A percentile compares a stretch with the other conserved stretches of the same genome.
These are phyloP conservation scores for Xylaria acuta DNA, from an alignment of 495 filamentous ascomycete species.

Conservation along the genomic window DNA sequence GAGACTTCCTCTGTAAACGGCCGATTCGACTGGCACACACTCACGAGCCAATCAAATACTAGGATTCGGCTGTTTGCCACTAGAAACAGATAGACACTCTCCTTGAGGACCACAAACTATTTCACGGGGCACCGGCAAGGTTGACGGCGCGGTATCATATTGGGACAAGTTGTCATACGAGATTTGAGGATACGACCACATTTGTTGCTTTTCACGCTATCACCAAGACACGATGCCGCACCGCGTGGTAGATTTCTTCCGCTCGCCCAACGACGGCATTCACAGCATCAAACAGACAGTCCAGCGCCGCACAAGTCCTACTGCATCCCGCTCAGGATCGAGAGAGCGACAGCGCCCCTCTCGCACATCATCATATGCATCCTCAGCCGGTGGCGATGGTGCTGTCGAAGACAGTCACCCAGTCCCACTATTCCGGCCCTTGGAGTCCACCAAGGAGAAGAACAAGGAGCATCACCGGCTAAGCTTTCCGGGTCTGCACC, in stretches of 20 bases:
- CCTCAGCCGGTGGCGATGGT: constrained; percentile 44
- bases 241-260: constrained; percentile 57
- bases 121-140: not conserved
- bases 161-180: not conserved
- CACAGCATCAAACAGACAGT: constrained; percentile 43
- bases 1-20: not conserved
- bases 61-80: not conserved
- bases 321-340: constrained; percentile 31
- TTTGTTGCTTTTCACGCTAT: not conserved
- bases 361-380: constrained; percentile 44
- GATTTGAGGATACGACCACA: not conserved
- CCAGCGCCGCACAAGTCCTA: constrained; percentile 36
- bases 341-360: constrained; percentile 35
- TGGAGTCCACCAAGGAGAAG: constrained; percentile 39
- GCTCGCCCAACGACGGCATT: constrained; percentile 46
- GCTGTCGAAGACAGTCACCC: constrained; percentile 38
- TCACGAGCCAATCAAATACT: not conserved
- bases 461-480: constrained; percentile 44
- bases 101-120: not conserved
- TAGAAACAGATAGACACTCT: not conserved
- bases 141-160: not conserved
- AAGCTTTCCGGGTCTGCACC: constrained; percentile 54
- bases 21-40: not conserved
- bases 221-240: constrained; percentile 53
- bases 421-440: constrained; percentile 39